A percentile compares a stretch with the other conserved stretches of the same genome.
Conservation (phyloP, 1,284 basidiomycete species). For the Moesziomyces antarcticus region DNA sequence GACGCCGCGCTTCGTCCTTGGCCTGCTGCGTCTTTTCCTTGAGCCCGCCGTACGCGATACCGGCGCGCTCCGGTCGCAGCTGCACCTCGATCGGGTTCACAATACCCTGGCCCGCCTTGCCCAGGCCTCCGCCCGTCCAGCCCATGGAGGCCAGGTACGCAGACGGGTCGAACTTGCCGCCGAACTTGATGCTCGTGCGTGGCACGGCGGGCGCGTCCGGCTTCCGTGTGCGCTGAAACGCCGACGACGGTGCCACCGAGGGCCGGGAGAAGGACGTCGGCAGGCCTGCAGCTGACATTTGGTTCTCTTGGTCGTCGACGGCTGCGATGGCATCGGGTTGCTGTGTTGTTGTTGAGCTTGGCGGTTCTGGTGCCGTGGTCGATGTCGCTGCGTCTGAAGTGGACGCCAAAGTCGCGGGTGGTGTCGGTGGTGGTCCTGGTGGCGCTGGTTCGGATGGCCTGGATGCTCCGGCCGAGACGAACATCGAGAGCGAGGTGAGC, state of each 20-base stretch:
- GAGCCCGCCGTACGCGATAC: conserved; percentile 65
- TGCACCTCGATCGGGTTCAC: conserved; percentile 65
- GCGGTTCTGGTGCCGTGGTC: not conserved
- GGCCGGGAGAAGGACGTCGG: conserved; percentile 26
- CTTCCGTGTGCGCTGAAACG: conserved; percentile 25
- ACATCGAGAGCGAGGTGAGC: conserved; percentile 50
- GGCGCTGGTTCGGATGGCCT: conserved; percentile 17
- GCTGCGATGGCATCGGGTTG: too few relatives aligned
- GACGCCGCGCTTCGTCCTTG: conserved; percentile 49
- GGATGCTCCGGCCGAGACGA: conserved; percentile 29
- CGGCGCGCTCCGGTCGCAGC: conserved; percentile 62
- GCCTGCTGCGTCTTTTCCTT: conserved; percentile 64
- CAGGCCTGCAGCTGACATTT: conserved; percentile 22
- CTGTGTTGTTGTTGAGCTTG: not conserved
- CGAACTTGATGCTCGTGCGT: conserved; percentile 44
- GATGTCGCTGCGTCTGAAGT: too few relatives aligned
- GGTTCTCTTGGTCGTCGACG: not conserved
- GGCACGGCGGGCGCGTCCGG: conserved; percentile 2
- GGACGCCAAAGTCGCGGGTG: too few relatives aligned
- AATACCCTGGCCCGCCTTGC: conserved; percentile 63
- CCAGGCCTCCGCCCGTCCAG: conserved; percentile 66
- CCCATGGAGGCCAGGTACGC: conserved; percentile 65
- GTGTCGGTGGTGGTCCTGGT: not conserved
- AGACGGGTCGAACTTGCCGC: conserved; percentile 60
- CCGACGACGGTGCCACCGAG: conserved; percentile 17